These are phyloP conservation scores for Mycena citricolor DNA, from an alignment of 1,284 basidiomycete genomes.

Conservation along the genomic window DNA sequence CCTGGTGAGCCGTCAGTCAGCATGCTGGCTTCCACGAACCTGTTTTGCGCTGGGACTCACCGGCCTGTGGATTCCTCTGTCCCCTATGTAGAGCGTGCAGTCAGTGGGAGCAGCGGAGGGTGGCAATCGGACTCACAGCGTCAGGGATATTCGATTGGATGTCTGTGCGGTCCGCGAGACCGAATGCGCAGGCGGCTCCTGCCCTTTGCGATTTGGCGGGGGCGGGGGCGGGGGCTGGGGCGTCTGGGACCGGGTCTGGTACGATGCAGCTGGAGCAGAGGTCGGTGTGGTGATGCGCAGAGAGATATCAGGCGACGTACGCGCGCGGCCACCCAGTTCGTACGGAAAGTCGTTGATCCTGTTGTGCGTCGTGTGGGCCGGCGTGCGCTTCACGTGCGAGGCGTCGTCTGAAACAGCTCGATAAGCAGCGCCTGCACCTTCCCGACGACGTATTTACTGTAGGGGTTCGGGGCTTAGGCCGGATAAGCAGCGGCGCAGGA, in stretches of 20 bases:
- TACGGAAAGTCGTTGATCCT: conserved; percentile 9
- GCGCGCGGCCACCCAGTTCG: conserved; percentile 3
- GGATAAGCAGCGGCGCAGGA: no score
- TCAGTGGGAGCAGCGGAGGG: no score
- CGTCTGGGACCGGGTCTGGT: background rate
- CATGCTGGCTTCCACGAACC: background rate
- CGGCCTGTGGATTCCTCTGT: background rate
- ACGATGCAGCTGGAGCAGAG: background rate
- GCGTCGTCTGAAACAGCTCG: conserved; percentile 2
- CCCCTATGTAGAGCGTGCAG: background rate
- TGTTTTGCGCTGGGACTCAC: background rate
- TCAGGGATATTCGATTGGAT: conserved; percentile 6
- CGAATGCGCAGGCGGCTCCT: no score
- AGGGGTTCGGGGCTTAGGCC: conserved; percentile 1
- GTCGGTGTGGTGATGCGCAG: no score
- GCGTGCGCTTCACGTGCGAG: conserved; percentile 4
- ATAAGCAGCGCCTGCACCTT: background rate
- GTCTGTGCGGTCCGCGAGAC: no score
- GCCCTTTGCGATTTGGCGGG: conserved; percentile 2
- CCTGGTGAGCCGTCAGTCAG: conserved; percentile 3
- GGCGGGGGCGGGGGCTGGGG: background rate
- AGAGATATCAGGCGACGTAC: no score
- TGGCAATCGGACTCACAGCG: conserved; percentile 10
- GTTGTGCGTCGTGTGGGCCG: conserved; percentile 2
- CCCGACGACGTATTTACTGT: conserved; percentile 3